phyloP scores from a whole-genome alignment of 2,329 filamentous ascomycete genomes.

The Pseudocercospora crystallina region DNA sequence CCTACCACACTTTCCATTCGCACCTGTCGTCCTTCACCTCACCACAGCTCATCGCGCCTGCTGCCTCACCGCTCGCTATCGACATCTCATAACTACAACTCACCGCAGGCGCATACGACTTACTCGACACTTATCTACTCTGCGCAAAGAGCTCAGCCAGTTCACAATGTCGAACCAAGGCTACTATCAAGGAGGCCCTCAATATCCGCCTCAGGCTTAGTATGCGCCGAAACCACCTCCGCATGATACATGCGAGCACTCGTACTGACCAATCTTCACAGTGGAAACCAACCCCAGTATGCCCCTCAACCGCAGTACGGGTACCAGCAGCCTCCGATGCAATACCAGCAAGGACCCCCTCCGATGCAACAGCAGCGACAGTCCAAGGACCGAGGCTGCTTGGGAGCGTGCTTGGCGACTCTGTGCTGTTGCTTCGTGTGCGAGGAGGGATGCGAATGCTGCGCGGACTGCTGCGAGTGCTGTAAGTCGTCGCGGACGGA shows the following conservation, averaged over 20 bases:
- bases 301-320: constrained; percentile 28
- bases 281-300: too few relatives aligned
- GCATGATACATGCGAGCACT: background rate
- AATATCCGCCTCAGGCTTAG: constrained; percentile 40
- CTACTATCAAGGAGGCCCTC: constrained; percentile 39
- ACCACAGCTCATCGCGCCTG: too few relatives aligned
- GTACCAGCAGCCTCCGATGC: constrained; percentile 38
- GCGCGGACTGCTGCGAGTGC: constrained; percentile 61
- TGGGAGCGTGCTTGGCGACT: constrained; percentile 54
- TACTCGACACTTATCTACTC: too few relatives aligned
- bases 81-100: too few relatives aligned
- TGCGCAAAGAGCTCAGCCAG: background rate
- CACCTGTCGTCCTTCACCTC: too few relatives aligned
- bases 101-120: too few relatives aligned
- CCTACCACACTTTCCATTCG: too few relatives aligned
- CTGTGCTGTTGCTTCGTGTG: constrained; percentile 66
- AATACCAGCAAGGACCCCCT: constrained; percentile 47
- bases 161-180: constrained; percentile 43
- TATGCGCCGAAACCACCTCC: constrained; percentile 7
- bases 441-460: constrained; percentile 65
- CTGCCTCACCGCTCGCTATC: too few relatives aligned
- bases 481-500: constrained; percentile 26
- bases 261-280: background rate
- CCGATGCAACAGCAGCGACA: constrained; percentile 37
- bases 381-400: constrained; percentile 52